A percentile compares a stretch with the other conserved stretches of the same genome.
Conservation (phyloP, 768 basidiomycete species). For the Chiua virens region DNA sequence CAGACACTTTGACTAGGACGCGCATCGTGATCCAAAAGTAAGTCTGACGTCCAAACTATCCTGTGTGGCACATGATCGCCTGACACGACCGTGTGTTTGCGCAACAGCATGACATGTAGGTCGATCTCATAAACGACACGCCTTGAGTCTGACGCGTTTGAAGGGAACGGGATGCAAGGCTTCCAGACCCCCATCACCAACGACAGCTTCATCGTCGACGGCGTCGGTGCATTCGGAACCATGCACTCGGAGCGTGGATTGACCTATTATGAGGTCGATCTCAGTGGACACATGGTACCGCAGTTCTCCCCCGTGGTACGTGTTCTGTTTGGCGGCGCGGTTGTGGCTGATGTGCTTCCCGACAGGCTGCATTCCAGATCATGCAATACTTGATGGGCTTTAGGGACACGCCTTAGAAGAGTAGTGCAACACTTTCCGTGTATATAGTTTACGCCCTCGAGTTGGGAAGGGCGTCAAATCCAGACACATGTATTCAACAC, state of each 20-base stretch:
- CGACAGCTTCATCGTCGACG: constrained; percentile 71
- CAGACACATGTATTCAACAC: too few species aligned
- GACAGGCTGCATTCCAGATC: constrained; percentile 64
- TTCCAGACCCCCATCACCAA: constrained; percentile 67
- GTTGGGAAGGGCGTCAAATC: too few species aligned
- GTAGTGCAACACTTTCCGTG: too few species aligned
- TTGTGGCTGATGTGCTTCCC: background rate
- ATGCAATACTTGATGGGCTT: constrained; percentile 71
- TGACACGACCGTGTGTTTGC: background rate
- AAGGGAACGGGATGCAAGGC: constrained; percentile 65
- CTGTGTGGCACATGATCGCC: too few species aligned
- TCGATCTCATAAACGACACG: background rate
- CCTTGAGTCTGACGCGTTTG: constrained; percentile 15
- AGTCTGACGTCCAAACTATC: constrained; percentile 22
- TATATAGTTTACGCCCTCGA: too few species aligned
- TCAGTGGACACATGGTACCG: constrained; percentile 77
- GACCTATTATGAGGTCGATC: constrained; percentile 63
- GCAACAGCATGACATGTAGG: constrained; percentile 42
- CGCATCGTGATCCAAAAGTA: constrained; percentile 68
- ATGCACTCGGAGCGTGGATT: constrained; percentile 66
- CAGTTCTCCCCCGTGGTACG: constrained; percentile 63
- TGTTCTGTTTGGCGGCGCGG: background rate
- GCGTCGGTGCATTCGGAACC: constrained; percentile 64
- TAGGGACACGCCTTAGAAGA: constrained; percentile 41
- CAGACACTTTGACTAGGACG: constrained; percentile 34